Base-by-base conservation (phyloP, 306 rosid species). In the Coriaria nepalensis region DNA sequence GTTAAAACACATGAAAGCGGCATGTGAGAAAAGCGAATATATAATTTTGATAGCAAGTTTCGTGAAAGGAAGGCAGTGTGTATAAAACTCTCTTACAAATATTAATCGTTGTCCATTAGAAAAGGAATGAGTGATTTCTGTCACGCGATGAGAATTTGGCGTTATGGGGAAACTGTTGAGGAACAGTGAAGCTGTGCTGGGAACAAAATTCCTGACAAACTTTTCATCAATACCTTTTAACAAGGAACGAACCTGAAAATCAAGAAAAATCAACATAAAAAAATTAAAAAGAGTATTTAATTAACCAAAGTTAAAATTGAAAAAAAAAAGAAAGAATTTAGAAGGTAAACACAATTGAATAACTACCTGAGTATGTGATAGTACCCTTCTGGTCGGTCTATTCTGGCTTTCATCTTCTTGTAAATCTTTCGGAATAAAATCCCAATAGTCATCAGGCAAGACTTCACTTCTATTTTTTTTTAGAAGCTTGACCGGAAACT, bases 351-450 rank as follows among this genome's bases (percentile, higher is more conserved):
- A 47, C 11, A 41, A 41, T 33, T 10, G 4, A 6, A 2, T 2
- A 49, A 15, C n/a, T n/a, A n/a, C 98, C 98, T 90, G 98, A 10
- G 47, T 64, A 40, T 81, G 92, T 34, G 98, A 81, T 58, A 90
- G 73, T 69, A 79, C 68, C 59, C 80, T 85, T 70, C 67, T 73
- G 56, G 73, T 71, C 42, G 73, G 45, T 58, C 39, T 75, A 43
- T 43, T 51, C 47, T 38, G 44, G 37, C 49, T 73, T 61, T 77
- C 95, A 29, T 85, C 95, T 56, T 64, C 73, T 29, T 79, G 94
- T 20, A 56, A 59, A 65, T 77, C 95, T 51, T 44, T 51, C 29
- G 87, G 85, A 48, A 90, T 58, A 62, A 85, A 85, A 64, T 75
- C 70, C 98, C 98, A 90, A 71, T 67, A 90, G 53, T 85, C 87